Percentiles rank a stretch among this genome's conserved stretches.
phyloP scores from a whole-genome alignment of 768 basidiomycete species.

The Amanita pallidorosea region DNA sequence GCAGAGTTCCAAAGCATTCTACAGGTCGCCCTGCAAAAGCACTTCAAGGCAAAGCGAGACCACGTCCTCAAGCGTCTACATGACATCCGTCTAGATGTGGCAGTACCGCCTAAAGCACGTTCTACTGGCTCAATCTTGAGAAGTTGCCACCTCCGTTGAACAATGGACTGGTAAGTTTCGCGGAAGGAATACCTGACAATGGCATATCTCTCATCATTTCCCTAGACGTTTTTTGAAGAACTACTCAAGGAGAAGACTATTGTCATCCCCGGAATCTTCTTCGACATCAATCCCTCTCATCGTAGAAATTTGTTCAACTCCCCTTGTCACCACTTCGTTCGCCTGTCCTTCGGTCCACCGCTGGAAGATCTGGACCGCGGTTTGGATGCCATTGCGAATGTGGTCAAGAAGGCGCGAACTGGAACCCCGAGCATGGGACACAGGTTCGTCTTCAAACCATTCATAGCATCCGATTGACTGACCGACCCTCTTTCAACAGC shows the following conservation, averaged over 20 bases:
- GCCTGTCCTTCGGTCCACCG: constrained; percentile 80
- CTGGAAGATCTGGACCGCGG: constrained; percentile 72
- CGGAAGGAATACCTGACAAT: neutral
- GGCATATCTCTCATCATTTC: neutral
- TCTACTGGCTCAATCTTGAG: constrained; percentile 90
- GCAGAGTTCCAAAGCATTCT: neutral
- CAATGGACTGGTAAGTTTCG: constrained; percentile 59
- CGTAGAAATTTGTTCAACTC: constrained; percentile 85
- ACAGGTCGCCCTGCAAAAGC: constrained; percentile 72
- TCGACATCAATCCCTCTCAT: constrained; percentile 73
- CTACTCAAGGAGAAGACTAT: constrained; percentile 85
- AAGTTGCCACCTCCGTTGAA: constrained; percentile 73
- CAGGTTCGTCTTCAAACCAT: constrained; percentile 25
- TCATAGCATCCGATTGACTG: neutral
- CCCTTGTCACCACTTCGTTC: constrained; percentile 84
- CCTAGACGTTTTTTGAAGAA: constrained; percentile 90
- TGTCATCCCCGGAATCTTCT: constrained; percentile 87
- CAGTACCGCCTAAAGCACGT: constrained; percentile 74
- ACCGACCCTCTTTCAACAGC: constrained; percentile 9
- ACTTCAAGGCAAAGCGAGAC: constrained; percentile 88
- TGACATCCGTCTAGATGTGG: constrained; percentile 67
- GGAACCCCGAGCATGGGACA: constrained; percentile 59
- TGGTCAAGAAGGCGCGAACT: constrained; percentile 59
- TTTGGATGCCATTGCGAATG: constrained; percentile 75
- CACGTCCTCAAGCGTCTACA: constrained; percentile 78